Evolutionary conservation across 345 rosid species (phyloP).

Genomic region (Populus deltoides): DNA sequence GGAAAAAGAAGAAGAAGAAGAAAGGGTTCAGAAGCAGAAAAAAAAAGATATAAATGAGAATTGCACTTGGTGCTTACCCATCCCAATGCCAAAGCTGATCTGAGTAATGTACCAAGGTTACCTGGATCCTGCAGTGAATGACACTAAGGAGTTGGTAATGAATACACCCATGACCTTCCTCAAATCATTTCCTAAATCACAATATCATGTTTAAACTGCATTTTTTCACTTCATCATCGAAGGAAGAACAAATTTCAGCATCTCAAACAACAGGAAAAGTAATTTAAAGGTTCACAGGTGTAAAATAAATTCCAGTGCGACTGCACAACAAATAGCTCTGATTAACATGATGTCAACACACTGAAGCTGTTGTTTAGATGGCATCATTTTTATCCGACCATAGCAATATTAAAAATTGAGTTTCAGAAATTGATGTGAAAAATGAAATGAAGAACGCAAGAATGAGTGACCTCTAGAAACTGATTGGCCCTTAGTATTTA

Average conservation of each 20-base stretch:
- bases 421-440: background rate
- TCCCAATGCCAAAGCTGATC: constrained; percentile 84
- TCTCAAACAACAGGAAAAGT: background rate
- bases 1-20: rapidly evolving
- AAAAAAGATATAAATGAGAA: background rate
- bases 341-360: background rate
- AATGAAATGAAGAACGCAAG: background rate
- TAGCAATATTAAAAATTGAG: background rate
- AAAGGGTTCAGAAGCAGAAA: background rate
- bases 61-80: constrained; percentile 56
- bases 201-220: background rate
- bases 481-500: background rate
- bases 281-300: background rate
- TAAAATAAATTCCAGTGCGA: background rate
- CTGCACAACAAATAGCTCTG: background rate
- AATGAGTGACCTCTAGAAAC: background rate
- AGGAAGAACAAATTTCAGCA: constrained; percentile 1
- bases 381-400: background rate
- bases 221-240: background rate
- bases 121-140: constrained; percentile 79
- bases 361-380: background rate
- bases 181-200: constrained; percentile 17
- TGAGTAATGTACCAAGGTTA: constrained; percentile 81
- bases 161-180: constrained; percentile 6
- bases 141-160: constrained; percentile 20